phyloP scores from a whole-genome alignment of 306 rosid genomes.

The Ceratonia siliqua region DNA sequence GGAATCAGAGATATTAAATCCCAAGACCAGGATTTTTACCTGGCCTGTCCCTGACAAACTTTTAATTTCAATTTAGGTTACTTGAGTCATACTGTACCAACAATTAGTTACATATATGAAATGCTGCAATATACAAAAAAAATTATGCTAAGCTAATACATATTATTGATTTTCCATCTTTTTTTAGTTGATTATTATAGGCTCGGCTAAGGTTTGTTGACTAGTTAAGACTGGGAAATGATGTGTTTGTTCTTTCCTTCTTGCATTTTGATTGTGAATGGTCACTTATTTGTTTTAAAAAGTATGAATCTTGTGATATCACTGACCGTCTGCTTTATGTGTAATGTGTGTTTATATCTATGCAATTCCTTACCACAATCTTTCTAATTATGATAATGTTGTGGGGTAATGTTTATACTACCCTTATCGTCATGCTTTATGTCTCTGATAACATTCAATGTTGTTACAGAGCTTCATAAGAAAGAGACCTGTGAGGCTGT shows the following conservation, averaged over 20 bases:
- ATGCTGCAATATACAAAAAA: not conserved
- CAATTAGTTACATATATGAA: not conserved
- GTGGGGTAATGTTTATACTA: not conserved
- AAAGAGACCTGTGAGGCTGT: constrained; percentile 90
- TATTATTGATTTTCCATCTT: not conserved
- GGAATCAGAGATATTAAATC: too few species aligned
- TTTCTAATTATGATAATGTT: not conserved
- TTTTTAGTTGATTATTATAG: not conserved
- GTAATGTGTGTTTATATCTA: too few species aligned
- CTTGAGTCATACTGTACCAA: not conserved
- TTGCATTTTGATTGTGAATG: too few species aligned
- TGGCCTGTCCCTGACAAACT: not conserved
- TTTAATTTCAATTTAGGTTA: not conserved
- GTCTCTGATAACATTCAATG: not conserved
- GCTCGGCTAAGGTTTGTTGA: too few species aligned
- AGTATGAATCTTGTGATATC: too few species aligned
- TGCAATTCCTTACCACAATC: too few species aligned
- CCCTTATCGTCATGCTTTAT: not conserved
- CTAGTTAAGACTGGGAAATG: too few species aligned
- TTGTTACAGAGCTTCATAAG: constrained; percentile 65
- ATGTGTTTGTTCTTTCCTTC: too few species aligned
- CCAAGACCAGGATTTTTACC: not conserved
- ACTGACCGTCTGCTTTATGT: too few species aligned
- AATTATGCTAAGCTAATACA: not conserved
- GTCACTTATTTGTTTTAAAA: too few species aligned